phyloP scores from a whole-genome alignment of 2,329 filamentous ascomycete genomes.

The Microcyclospora tardicrescens region DNA sequence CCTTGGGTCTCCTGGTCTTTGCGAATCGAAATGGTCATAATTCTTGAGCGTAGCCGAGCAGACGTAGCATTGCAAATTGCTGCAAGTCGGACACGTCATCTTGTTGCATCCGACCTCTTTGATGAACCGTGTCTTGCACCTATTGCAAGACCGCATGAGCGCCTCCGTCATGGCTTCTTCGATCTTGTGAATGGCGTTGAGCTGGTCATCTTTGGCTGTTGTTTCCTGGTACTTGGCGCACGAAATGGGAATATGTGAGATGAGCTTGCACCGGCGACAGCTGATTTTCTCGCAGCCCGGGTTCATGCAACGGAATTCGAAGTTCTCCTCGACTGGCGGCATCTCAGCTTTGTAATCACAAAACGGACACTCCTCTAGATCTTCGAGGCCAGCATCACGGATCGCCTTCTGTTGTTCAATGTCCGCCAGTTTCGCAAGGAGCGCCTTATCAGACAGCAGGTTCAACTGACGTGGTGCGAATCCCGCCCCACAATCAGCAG shows the following conservation, averaged over 20 bases:
- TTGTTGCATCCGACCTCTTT: conserved; percentile 76
- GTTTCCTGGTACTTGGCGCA: conserved; percentile 44
- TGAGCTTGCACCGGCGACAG: conserved; percentile 47
- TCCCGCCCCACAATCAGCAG: conserved; percentile 48
- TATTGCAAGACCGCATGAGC: conserved; percentile 62
- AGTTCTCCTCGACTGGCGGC: conserved; percentile 51
- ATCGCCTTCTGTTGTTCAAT: conserved; percentile 60
- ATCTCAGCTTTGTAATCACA: conserved; percentile 70
- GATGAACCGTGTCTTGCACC: conserved; percentile 60
- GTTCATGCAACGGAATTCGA: conserved; percentile 60
- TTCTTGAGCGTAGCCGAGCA: conserved; percentile 51
- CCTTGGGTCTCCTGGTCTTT: conserved; percentile 20
- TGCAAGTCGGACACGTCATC: conserved; percentile 56
- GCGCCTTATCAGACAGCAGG: conserved; percentile 45
- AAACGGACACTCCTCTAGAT: conserved; percentile 65
- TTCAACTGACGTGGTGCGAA: conserved; percentile 46
- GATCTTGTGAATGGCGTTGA: conserved; percentile 51
- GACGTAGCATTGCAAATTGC: conserved; percentile 49
- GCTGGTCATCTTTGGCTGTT: conserved; percentile 43
- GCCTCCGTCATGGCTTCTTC: conserved; percentile 79
- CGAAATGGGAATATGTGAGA: conserved; percentile 58
- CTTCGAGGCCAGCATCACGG: conserved; percentile 55
- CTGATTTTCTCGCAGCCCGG: conserved; percentile 45
- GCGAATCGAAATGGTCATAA: conserved; percentile 57
- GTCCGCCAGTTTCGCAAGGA: conserved; percentile 50